Evolutionary conservation across 768 basidiomycete genomes (phyloP).

Genomic region (Suillus variegatus): DNA sequence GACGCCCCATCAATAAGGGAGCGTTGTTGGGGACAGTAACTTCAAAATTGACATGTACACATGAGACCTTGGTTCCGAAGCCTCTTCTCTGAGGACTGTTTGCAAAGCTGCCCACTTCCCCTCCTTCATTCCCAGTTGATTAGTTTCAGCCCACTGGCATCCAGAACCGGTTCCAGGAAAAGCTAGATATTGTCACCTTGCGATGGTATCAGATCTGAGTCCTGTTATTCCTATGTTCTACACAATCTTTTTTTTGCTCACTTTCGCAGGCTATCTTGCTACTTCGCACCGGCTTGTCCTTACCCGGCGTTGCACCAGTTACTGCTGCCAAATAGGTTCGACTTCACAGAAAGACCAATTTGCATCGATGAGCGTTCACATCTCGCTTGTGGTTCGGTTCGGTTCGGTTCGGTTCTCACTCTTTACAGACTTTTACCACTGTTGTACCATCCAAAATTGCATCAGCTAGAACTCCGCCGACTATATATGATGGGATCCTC

Average conservation of each 20-base stretch:
- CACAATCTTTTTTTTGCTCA: not conserved
- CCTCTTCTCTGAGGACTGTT: not conserved
- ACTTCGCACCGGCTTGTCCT: not conserved
- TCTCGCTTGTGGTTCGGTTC: not conserved
- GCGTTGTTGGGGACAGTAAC: not conserved
- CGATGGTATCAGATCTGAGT: not conserved
- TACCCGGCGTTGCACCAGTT: not conserved
- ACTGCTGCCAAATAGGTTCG: not conserved
- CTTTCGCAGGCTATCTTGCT: not conserved
- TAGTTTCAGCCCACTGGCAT: not conserved
- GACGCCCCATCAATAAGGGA: not conserved
- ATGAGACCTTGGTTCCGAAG: not conserved
- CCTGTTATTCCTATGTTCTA: not conserved
- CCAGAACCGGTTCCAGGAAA: not conserved
- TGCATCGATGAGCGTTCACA: not conserved
- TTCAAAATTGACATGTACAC: not conserved
- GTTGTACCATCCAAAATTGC: not conserved
- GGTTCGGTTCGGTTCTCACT: not conserved
- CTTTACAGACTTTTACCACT: not conserved
- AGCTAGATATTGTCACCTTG: not conserved
- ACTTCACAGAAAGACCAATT: not conserved
- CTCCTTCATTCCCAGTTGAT: not conserved
- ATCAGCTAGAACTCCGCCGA: not conserved
- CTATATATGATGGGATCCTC: not conserved
- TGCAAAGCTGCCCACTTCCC: not conserved